Evolutionary conservation across 257 asterid genomes (phyloP).

Genomic region (Lycium ferocissimum): DNA sequence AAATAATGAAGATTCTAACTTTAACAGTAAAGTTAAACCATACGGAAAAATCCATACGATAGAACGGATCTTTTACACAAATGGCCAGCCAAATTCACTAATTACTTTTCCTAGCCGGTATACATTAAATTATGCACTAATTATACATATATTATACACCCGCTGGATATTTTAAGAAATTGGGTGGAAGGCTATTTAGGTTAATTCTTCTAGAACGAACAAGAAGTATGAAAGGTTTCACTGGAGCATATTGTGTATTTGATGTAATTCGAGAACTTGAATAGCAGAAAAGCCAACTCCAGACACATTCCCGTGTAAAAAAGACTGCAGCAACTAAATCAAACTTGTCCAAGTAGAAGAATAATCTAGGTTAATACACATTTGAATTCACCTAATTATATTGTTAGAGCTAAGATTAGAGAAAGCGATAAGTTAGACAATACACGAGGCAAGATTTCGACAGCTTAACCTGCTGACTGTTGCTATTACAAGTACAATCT

Average conservation of each 20-base stretch:
- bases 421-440: background rate
- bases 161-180: too few species aligned
- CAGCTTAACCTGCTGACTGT: conserved; percentile 35
- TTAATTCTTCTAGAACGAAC: too few species aligned
- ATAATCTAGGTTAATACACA: conserved; percentile 28
- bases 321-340: background rate
- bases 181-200: too few species aligned
- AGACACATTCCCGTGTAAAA: background rate
- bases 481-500: conserved; percentile 42
- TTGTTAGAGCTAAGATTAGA: conserved; percentile 15
- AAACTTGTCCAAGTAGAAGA: background rate
- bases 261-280: conserved; percentile 14
- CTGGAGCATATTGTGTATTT: background rate
- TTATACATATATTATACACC: too few species aligned
- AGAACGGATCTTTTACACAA: too few species aligned
- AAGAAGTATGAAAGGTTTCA: too few species aligned
- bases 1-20: too few species aligned
- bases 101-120: too few species aligned
- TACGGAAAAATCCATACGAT: background rate
- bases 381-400: conserved; percentile 32
- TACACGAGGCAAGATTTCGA: conserved; percentile 26
- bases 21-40: background rate
- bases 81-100: too few species aligned
- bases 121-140: too few species aligned
- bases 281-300: background rate